Base-by-base conservation (phyloP, 495 filamentous ascomycete species). In the Penicillium angulare region DNA sequence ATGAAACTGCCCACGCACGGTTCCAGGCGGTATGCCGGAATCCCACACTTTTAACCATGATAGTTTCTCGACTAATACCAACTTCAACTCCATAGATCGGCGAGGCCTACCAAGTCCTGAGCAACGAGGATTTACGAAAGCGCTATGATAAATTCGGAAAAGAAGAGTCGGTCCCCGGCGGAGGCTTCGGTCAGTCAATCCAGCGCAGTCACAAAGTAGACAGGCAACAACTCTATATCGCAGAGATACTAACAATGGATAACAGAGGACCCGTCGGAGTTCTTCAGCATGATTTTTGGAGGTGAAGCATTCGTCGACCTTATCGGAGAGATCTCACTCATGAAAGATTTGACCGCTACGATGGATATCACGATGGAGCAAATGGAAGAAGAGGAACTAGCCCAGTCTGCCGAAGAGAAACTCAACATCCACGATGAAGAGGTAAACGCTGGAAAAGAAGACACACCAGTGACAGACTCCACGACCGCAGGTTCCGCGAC, bases 221-320 rank as follows among this genome's bases (percentile, higher is more conserved):
- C 12, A 39, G 7, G 22, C 34, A 32, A 13, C 31, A 15, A 32
- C 35, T 12, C 15, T 21, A 32, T 9, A 15, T n/a, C 2, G 13
- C 18, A 39, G 17, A 35, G 5, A 39, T 23, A n/a, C 17, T 36
- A 17, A 24, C 17, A 21, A 21, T 16, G 5, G 3, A 27, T 15
- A 17, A 50, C 56, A 86, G 86, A 89, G 76, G 93, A 99, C 59
- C 95, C 93, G 0, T 82, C 90, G 35, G 95, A 99, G 73, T 99
- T 99, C 83, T 97, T 99, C 69, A 85, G 89, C 56, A 95, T 90
- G 79, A 97, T 99, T 51, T 99, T 99, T 60, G 93, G 93, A 54
- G 93, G 93, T 29, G 92, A 96, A 50, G 93, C 95, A 4, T 99
- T 99, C 62, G 79, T 86, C 20, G 92, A 93, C 68, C 82, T 90